Conservation (phyloP, 2,329 filamentous ascomycete species). For the Xylogone sp. region DNA sequence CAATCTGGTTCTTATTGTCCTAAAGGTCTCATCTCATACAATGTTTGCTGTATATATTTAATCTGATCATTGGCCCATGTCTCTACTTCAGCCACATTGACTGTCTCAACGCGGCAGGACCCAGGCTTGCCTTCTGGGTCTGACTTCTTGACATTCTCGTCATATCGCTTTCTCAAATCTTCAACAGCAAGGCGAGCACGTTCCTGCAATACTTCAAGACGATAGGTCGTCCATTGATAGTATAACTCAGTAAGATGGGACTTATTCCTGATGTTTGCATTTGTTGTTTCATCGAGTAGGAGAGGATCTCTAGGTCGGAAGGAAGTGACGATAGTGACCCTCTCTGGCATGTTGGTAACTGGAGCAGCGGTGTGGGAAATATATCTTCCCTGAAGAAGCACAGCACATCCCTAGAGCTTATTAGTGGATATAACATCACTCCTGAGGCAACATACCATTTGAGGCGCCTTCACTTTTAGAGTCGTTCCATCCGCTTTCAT, state of each 20-base stretch:
- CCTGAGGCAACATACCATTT: slow-evolving; percentile 37
- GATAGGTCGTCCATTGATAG: slow-evolving; percentile 23
- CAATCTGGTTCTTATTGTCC: neutral
- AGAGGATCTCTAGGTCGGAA: slow-evolving; percentile 31
- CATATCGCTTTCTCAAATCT: slow-evolving; percentile 14
- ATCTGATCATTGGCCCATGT: slow-evolving; percentile 23
- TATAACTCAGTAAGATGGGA: slow-evolving; percentile 22
- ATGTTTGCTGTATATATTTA: slow-evolving; percentile 25
- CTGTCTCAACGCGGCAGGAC: slow-evolving; percentile 42
- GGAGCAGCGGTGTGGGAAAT: slow-evolving; percentile 33
- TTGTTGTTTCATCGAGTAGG: slow-evolving; percentile 27
- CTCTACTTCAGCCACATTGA: slow-evolving; percentile 19
- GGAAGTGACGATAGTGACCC: slow-evolving; percentile 36
- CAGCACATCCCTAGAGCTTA: slow-evolving; percentile 35
- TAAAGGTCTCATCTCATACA: slow-evolving; percentile 43
- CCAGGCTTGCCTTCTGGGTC: slow-evolving; percentile 99
- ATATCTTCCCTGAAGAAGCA: slow-evolving; percentile 35
- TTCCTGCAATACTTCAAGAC: slow-evolving; percentile 22
- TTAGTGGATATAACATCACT: slow-evolving; percentile 7
- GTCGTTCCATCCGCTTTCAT: slow-evolving; percentile 43
- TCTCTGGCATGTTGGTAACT: slow-evolving; percentile 29
- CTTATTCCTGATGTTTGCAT: slow-evolving; percentile 21
- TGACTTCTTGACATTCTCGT: slow-evolving; percentile 42
- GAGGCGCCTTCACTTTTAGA: slow-evolving; percentile 32
- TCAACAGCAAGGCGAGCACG: slow-evolving; percentile 8